These are phyloP conservation scores for Globisporangium rhizosaccharum DNA, from an alignment of 352 stramenopile genomes.

Conservation along the genomic window DNA sequence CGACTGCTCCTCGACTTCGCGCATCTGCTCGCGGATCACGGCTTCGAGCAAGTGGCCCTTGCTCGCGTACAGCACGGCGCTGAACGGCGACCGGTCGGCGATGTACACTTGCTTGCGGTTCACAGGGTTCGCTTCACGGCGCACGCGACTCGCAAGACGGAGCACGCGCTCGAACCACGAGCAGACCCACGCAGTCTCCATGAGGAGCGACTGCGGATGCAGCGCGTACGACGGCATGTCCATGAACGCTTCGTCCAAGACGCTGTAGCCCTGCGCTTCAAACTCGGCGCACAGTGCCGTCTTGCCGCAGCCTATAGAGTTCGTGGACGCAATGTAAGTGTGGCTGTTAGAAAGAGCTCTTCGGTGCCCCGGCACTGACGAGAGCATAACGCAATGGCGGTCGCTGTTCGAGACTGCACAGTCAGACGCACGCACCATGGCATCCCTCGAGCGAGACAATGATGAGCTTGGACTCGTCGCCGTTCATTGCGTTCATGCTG, in stretches of 20 bases:
- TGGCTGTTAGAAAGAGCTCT: neutral
- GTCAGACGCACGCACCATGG: slow-evolving; percentile 38
- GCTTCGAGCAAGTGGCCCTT: slow-evolving; percentile 73
- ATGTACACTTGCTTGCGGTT: slow-evolving; percentile 64
- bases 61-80: slow-evolving; percentile 74
- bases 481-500: slow-evolving; percentile 9
- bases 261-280: slow-evolving; percentile 61
- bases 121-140: slow-evolving; percentile 26
- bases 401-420: neutral
- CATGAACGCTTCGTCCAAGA: slow-evolving; percentile 86
- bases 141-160: slow-evolving; percentile 45
- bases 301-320: slow-evolving; percentile 59
- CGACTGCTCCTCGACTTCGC: slow-evolving; percentile 66
- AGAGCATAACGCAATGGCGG: neutral
- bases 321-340: slow-evolving; percentile 1
- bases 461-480: slow-evolving; percentile 54
- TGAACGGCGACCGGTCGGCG: slow-evolving; percentile 81
- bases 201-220: slow-evolving; percentile 86
- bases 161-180: slow-evolving; percentile 89
- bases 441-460: slow-evolving; percentile 86
- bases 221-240: slow-evolving; percentile 83
- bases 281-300: slow-evolving; percentile 76
- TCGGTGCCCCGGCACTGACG: too few relatives aligned
- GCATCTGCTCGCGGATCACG: slow-evolving; percentile 80
- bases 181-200: slow-evolving; percentile 89